Evolutionary conservation across 2,329 filamentous ascomycete genomes (phyloP).

Genomic region (Colletotrichum orchidophilum): DNA sequence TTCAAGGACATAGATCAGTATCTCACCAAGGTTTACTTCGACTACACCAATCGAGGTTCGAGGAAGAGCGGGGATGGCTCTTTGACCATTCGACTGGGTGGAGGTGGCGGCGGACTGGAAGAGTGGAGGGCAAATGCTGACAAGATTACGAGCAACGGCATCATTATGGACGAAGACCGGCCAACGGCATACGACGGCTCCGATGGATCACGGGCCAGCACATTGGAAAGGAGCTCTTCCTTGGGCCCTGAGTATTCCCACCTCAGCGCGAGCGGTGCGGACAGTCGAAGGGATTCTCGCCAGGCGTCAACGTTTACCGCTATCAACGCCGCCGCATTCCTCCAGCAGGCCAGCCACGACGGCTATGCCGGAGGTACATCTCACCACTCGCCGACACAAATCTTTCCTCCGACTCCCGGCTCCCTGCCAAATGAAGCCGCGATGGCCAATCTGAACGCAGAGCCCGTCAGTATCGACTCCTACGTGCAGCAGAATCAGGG

Average conservation of each 20-base stretch:
- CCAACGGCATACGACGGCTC: constrained; percentile 35
- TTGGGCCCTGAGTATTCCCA: constrained; percentile 38
- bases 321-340: constrained; percentile 43
- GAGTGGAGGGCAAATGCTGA: constrained; percentile 58
- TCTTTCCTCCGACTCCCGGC: background rate
- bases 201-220: constrained; percentile 42
- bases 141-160: constrained; percentile 55
- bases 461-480: constrained; percentile 18
- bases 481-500: constrained; percentile 27
- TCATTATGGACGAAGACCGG: constrained; percentile 46
- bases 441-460: background rate
- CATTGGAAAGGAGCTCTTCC: constrained; percentile 42
- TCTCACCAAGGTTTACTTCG: constrained; percentile 51
- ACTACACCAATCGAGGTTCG: constrained; percentile 49
- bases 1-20: constrained; percentile 63
- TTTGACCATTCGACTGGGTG: constrained; percentile 52
- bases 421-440: background rate
- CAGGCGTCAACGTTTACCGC: constrained; percentile 48
- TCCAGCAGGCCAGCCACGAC: background rate
- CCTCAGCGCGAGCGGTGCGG: constrained; percentile 11
- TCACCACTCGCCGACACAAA: constrained; percentile 25
- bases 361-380: constrained; percentile 6
- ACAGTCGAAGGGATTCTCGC: constrained; percentile 36
- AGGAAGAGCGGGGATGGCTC: constrained; percentile 43
- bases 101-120: constrained; percentile 60